These are phyloP conservation scores for Candida boleticola DNA, from an alignment of 805 yeast genomes.

Conservation along the genomic window DNA sequence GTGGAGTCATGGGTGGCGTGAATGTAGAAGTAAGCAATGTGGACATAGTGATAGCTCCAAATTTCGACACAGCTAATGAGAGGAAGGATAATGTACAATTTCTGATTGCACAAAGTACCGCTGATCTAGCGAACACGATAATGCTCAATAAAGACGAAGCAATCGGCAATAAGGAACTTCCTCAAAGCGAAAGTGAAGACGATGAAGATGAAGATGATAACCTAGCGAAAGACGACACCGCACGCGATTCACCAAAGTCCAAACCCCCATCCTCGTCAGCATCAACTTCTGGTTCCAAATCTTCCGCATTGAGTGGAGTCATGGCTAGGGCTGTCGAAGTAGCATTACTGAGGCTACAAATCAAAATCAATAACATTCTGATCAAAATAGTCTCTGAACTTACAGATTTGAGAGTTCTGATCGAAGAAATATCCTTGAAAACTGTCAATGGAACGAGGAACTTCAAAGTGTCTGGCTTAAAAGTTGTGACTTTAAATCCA, in stretches of 20 bases:
- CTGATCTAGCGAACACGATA: conserved; percentile 65
- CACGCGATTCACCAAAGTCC: too few species aligned
- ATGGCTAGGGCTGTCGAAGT: conserved; percentile 65
- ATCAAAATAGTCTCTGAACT: conserved; percentile 50
- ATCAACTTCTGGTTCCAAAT: conserved; percentile 20
- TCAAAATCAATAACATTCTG: conserved; percentile 46
- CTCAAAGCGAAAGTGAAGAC: conserved; percentile 13
- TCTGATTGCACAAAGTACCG: conserved; percentile 69
- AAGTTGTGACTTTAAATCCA: conserved; percentile 41
- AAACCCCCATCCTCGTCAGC: conserved; percentile 2
- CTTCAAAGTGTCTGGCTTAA: conserved; percentile 38
- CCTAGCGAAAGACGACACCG: conserved; percentile 7
- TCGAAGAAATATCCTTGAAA: conserved; percentile 29
- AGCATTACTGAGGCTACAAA: conserved; percentile 59
- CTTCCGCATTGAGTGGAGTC: conserved; percentile 50
- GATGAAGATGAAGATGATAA: conserved; percentile 13
- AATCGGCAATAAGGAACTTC: too few species aligned
- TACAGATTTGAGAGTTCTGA: conserved; percentile 30
- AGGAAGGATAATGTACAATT: conserved; percentile 28
- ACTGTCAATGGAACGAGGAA: conserved; percentile 49
- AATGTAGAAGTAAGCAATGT: conserved; percentile 57
- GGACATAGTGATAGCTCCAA: conserved; percentile 40
- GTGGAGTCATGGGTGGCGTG: conserved; percentile 72
- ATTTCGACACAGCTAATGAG: conserved; percentile 21
- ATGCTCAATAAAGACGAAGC: conserved; percentile 26